Percentiles rank a stretch among this genome's conserved stretches.
Conservation (phyloP, 2,329 filamentous ascomycete species). For the Aspergillus hiratsukae region DNA sequence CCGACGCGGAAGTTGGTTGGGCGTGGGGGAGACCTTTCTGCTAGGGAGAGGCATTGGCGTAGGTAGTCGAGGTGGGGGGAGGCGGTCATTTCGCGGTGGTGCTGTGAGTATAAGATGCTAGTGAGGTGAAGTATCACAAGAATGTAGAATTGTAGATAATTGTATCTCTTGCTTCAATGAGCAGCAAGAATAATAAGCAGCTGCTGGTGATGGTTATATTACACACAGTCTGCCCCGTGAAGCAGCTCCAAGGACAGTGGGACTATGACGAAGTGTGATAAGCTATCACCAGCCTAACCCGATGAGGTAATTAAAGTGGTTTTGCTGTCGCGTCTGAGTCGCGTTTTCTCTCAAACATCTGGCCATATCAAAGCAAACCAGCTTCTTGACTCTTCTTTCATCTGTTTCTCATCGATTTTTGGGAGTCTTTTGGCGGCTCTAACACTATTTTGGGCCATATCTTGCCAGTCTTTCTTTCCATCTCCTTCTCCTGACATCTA, state of each 20-base stretch:
- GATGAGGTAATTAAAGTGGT: conserved; percentile 23
- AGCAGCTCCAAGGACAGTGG: neutral
- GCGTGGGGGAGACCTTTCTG: conserved; percentile 73
- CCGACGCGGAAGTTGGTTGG: conserved; percentile 93
- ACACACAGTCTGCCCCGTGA: conserved; percentile 10
- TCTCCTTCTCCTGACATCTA: neutral
- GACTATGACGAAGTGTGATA: neutral
- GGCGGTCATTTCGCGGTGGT: conserved; percentile 15
- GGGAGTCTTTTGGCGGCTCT: neutral
- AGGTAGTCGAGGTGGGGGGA: conserved; percentile 52
- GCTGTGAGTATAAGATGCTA: neutral
- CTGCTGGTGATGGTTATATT: conserved; percentile 2
- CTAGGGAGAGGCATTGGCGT: conserved; percentile 68
- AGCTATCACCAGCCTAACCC: conserved; percentile 3
- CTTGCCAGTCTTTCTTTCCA: neutral
- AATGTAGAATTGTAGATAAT: neutral
- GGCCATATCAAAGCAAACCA: conserved; percentile 43
- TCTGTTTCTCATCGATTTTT: neutral
- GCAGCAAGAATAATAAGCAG: neutral
- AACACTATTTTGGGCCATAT: neutral
- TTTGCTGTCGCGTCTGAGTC: conserved; percentile 22
- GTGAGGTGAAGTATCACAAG: conserved; percentile 5
- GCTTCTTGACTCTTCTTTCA: conserved; percentile 22
- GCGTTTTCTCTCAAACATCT: conserved; percentile 12
- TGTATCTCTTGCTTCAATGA: neutral